Base-by-base conservation (phyloP, 2,329 filamentous ascomycete genomes). In the Fusarium sp. region DNA sequence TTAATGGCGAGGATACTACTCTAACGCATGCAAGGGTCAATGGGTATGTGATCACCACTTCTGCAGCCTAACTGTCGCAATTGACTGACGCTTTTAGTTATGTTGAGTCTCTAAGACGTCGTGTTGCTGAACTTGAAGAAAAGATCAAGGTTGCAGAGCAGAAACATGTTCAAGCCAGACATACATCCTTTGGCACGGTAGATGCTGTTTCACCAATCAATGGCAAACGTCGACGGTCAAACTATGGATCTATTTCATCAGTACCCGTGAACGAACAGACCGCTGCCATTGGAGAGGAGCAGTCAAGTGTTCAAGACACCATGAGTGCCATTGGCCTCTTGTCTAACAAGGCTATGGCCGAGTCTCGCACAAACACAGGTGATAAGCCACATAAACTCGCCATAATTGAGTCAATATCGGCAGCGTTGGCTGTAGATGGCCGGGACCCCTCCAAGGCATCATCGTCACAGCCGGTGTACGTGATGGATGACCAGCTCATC, bases 241-340 rank as follows among this genome's bases (percentile, higher is more conserved):
- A 45, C 2, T 44, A 56, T 17, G 32, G 12, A 0, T 56, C 55
- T 22, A 17, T 52, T 1, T 26, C 47, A 0, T 61, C 39, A 0
- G 7, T 10, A 0, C 41, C 18, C 0, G 26, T 7, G 2, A 36
- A 24, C 18, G 54, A 54, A 1, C 8, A 22, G 1, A 15, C 5
- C 1, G 4, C n/a, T 0, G 52, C 4, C 1, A 38, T 41, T 24
- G 30, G 58, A 0, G 68, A 72, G 0, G 70, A 72, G 6, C 68
- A 72, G 20, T 72, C 70, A 7, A 72, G 68, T 0, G 68, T 72
- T 1, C 63, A 72, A 30, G 70, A 72, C 2, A 72, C 70, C 3
- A 68, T 72, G 58, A 72, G 68, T n/a, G 70, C 70, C 8, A 72
- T 72, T 20, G 68, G 68, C 4, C 55, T 72, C 1, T 22, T 72